Conservation (phyloP, 257 asterid genomes). For the Fraxinus cuspidata region DNA sequence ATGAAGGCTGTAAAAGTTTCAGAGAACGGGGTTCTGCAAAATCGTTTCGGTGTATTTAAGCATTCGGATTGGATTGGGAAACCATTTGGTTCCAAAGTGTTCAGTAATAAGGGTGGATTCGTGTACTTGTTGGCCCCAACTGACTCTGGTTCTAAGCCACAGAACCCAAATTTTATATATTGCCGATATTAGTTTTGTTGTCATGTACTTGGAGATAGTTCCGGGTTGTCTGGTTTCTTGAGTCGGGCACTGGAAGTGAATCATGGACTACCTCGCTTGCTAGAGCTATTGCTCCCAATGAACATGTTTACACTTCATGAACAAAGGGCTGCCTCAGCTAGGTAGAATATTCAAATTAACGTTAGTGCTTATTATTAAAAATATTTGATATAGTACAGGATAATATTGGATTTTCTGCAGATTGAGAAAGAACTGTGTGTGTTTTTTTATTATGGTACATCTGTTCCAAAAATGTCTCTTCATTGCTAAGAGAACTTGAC, state of each 20-base stretch:
- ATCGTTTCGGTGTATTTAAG: constrained; percentile 82
- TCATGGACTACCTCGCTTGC: constrained; percentile 88
- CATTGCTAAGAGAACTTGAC: constrained; percentile 1
- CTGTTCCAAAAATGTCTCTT: neutral
- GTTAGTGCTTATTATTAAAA: neutral
- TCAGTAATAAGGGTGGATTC: constrained; percentile 76
- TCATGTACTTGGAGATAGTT: constrained; percentile 84
- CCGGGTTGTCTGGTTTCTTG: constrained; percentile 94
- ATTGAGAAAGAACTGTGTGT: neutral
- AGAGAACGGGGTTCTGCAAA: constrained; percentile 54
- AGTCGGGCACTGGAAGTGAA: constrained; percentile 97
- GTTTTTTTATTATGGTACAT: neutral
- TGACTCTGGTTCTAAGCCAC: constrained; percentile 88
- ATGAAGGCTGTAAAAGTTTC: constrained; percentile 81
- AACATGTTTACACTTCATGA: constrained; percentile 86
- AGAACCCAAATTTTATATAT: constrained; percentile 91
- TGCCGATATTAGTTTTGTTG: constrained; percentile 91
- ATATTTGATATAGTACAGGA: neutral
- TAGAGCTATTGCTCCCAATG: constrained; percentile 75
- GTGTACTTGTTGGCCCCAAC: constrained; percentile 86
- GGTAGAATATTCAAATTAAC: constrained; percentile 41
- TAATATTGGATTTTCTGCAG: neutral
- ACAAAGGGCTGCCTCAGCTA: constrained; percentile 86
- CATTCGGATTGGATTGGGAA: constrained; percentile 93
- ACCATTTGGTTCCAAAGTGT: constrained; percentile 78